Evolutionary conservation across 2,329 filamentous ascomycete genomes (phyloP).

Genomic region (Diaporthe sp.): DNA sequence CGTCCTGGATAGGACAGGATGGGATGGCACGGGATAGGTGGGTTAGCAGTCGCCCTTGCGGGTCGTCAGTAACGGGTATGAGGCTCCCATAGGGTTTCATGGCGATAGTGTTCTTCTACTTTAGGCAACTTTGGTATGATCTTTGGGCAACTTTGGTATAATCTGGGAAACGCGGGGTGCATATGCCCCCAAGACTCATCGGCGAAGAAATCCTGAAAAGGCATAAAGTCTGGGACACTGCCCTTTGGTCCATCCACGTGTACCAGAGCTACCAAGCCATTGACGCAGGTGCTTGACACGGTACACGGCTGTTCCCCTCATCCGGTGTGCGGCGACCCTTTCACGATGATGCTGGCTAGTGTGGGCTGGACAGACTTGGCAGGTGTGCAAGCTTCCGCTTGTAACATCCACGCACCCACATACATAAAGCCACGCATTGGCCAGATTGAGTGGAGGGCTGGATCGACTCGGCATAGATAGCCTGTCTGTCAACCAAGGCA

Average conservation of each 20-base stretch:
- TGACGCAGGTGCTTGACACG: conserved; percentile 21
- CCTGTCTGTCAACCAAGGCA: no score
- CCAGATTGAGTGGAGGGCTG: background rate
- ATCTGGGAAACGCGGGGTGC: no score
- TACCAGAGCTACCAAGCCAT: background rate
- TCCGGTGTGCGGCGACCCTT: background rate
- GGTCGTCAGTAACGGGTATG: background rate
- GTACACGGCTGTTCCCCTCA: background rate
- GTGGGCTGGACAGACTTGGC: background rate
- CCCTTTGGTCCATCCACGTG: background rate
- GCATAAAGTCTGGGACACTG: background rate
- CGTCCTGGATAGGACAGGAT: background rate
- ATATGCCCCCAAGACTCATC: background rate
- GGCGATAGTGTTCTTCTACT: background rate
- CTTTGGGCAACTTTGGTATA: background rate
- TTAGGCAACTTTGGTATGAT: conserved; percentile 14
- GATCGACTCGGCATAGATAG: background rate
- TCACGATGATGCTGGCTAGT: conserved; percentile 26
- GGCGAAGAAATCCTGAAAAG: conserved; percentile 14
- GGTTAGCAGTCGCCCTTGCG: conserved; percentile 2
- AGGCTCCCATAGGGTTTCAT: conserved; percentile 1
- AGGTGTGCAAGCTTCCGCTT: conserved; percentile 2
- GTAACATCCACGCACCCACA: no score
- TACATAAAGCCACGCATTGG: background rate
- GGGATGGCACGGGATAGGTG: background rate